These are phyloP conservation scores for Acacia crassicarpa DNA, from an alignment of 306 rosid genomes.

Conservation along the genomic window DNA sequence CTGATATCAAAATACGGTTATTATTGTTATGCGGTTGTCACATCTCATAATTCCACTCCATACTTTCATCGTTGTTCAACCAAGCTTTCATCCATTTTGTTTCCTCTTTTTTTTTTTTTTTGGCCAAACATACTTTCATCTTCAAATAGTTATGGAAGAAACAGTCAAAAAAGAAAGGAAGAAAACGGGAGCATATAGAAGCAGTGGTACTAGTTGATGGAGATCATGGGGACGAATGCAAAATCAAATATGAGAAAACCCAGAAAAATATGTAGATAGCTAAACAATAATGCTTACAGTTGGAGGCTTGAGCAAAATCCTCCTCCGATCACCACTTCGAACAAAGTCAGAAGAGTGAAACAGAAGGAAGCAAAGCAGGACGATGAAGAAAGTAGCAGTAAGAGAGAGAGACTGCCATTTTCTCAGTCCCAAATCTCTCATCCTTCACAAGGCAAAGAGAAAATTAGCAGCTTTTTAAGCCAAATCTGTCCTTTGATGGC, in stretches of 20 bases:
- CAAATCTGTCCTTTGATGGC: not conserved
- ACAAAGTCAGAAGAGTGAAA: not conserved
- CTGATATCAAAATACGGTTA: not conserved
- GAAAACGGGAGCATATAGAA: not conserved
- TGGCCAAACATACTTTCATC: not conserved
- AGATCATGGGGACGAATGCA: not conserved
- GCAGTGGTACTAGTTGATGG: not conserved
- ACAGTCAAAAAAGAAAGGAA: not conserved
- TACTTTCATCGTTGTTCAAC: not conserved
- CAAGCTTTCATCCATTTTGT: not conserved
- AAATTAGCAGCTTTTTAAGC: not conserved
- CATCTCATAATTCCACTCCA: not conserved
- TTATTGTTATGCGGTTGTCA: not conserved
- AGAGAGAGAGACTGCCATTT: not conserved
- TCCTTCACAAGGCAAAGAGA: not conserved
- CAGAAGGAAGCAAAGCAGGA: conserved; percentile 21
- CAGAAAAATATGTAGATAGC: not conserved
- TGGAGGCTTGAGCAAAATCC: conserved; percentile 17
- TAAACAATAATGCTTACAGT: not conserved
- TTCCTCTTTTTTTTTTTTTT: not conserved
- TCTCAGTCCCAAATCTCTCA: conserved; percentile 1
- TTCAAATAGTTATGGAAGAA: not conserved
- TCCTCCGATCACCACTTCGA: not conserved
- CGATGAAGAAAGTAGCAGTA: not conserved
- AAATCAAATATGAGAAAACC: not conserved